Evolutionary conservation across 164 flowering plant species (phyloP), one percentile per base, ranked within the genome.

Genomic region (Warburgia ugandensis): DNA sequence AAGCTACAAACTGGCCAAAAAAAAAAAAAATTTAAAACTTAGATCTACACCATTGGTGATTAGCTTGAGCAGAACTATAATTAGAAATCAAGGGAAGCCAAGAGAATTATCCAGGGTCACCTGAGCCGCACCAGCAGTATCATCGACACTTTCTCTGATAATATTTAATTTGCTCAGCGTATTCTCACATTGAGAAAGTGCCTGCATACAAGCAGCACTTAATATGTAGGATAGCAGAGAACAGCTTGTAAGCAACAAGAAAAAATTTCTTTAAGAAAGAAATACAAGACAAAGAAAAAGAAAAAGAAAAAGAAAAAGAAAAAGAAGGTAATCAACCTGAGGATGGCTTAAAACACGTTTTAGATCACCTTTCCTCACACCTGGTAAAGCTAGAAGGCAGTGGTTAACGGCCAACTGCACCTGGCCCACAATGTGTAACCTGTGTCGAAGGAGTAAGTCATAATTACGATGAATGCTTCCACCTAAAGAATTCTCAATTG

Each of bases 111-210:
- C 2, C 4, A 39, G 1, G 26, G 45, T 56, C 23, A 75, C 81
- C 80, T 73, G 70, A 44, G 85, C 85, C 37, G 49, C 91, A 60
- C 76, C 86, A 40, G 97, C 96, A 57, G 94, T 77, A 67, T 86
- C 94, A 52, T 74, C 77, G 36, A 67, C 67, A 61, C 50, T 79
- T 38, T 80, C 62, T 66, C 83, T 77, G 42, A 64, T 48, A 58
- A 88, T 62, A 25, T 81, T 89, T 51, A 86, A 63, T 61, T 73
- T 64, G 68, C 62, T 82, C 53, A 92, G 62, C 14, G 65, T 65
- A 55, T 46, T 63, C 69, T 82, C 91, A 68, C 97, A 88, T 49
- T 92, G 96, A 51, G 71, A 48, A 49, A 77, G 76, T 22, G 78
- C 77, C 83, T 78, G 68, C 55, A 66, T 51, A 25, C 6, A 66